Base-by-base conservation (phyloP, 2,329 filamentous ascomycete species). In the Simplicillium aogashimaense region DNA sequence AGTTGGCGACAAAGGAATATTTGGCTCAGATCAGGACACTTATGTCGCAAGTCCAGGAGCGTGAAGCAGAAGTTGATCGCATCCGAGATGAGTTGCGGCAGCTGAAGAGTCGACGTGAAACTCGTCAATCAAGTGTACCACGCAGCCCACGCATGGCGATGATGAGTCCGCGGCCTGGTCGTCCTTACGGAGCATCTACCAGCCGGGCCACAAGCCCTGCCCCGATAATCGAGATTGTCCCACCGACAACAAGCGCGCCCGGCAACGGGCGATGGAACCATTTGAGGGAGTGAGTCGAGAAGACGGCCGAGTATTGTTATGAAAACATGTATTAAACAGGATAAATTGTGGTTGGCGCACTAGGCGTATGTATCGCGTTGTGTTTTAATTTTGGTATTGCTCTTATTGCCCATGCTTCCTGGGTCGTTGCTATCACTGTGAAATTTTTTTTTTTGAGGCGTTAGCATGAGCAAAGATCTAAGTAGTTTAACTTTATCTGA, bases 111-210 rank as follows among this genome's bases (percentile, higher is more conserved):
- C 66, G 75, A 6, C 63, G 74, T 35, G 73, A 76, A 54, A 78
- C 75, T 3, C 60, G 75, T 29, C 67, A 72, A 50, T 64, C 59
- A 39, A 78, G 74, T 47, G 72, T 76, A 16, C 74, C 74, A 37
- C 69, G 71, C 16, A 78, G 74, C 50, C 75, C 75, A n/a, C 65
- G 71, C 7, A 60, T 70, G 46, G 63, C 66, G 28, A 59, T 74
- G 39, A 69, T 74, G 60, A 76, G 73, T 45, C 74, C 74, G 3
- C 60, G 58, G n/a, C 40, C 53, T 5, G 53, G 49, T 10, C 54
- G 55, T 28, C 50, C 43, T n/a, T 56, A 57, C 18, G 55, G 58
- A 12, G 61, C 65, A 38, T 57, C 61, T 35, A 54, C 55, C 35
- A 74, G 70, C 43, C 63, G 72, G 20, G 72, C 68, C 14, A 70